phyloP scores from a whole-genome alignment of 148 eudicot genomes.

The Camellia lanceoleosa region DNA sequence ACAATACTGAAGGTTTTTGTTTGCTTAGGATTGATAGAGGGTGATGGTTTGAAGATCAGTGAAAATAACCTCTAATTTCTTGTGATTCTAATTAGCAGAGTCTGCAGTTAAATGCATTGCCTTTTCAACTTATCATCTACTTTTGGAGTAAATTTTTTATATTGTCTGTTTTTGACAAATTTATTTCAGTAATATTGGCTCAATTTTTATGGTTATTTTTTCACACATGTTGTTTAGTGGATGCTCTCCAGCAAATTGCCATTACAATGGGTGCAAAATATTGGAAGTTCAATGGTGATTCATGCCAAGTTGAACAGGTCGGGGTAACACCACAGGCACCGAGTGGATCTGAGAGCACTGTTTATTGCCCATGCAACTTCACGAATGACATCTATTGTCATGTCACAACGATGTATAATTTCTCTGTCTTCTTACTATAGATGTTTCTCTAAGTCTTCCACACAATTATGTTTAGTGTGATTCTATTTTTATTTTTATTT shows the following conservation, averaged over 20 bases:
- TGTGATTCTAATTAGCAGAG: background rate
- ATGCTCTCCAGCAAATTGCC: slow-evolving; percentile 45
- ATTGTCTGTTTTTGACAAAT: background rate
- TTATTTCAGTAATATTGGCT: background rate
- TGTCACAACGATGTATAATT: slow-evolving; percentile 48
- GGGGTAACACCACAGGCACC: slow-evolving; percentile 31
- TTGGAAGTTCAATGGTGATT: slow-evolving; percentile 48
- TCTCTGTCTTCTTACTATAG: slow-evolving; percentile 11
- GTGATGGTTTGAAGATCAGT: background rate
- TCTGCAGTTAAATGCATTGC: background rate
- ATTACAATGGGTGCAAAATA: slow-evolving; percentile 47
- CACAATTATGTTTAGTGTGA: background rate
- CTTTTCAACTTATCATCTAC: background rate
- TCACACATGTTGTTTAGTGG: slow-evolving; percentile 25
- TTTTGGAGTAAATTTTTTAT: background rate
- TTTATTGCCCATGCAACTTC: slow-evolving; percentile 49
- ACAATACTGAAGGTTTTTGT: no score
- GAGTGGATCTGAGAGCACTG: slow-evolving; percentile 25
- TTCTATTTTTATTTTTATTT: background rate
- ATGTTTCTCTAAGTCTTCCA: background rate
- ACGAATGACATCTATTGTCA: slow-evolving; percentile 48
- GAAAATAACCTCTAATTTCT: background rate
- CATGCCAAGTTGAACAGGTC: slow-evolving; percentile 43
- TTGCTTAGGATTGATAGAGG: no score
- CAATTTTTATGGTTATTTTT: background rate